Evolutionary conservation across 1,284 basidiomycete genomes (phyloP).

Genomic region (Naganishia albida): DNA sequence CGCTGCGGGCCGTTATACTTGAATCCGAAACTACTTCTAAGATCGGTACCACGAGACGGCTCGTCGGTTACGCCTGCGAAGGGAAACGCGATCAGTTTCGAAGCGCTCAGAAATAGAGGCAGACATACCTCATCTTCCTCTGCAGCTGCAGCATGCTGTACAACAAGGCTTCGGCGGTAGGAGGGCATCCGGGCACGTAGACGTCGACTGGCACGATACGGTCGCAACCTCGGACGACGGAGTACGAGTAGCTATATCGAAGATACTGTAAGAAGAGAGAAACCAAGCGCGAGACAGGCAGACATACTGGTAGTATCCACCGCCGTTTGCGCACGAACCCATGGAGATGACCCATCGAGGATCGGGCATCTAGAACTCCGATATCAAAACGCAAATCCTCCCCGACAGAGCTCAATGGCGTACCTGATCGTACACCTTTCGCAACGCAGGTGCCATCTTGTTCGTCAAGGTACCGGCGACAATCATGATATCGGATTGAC

Average conservation of each 20-base stretch:
- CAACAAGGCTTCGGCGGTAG: slow-evolving; percentile 81
- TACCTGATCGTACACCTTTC: slow-evolving; percentile 60
- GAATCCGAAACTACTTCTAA: slow-evolving; percentile 36
- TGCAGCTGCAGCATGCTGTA: slow-evolving; percentile 96
- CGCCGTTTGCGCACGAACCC: slow-evolving; percentile 97
- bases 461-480: slow-evolving; percentile 98
- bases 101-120: not conserved
- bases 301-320: slow-evolving; percentile 35
- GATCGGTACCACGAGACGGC: slow-evolving; percentile 78
- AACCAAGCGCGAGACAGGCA: not conserved
- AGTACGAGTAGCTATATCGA: slow-evolving; percentile 71
- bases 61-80: slow-evolving; percentile 72
- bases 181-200: slow-evolving; percentile 54
- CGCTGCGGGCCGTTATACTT: not conserved
- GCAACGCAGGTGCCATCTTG: slow-evolving; percentile 98
- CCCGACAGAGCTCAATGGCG: slow-evolving; percentile 10
- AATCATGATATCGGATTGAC: slow-evolving; percentile 99
- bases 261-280: not conserved
- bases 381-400: not conserved
- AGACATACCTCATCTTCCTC: slow-evolving; percentile 73
- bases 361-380: slow-evolving; percentile 85
- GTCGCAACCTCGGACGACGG: slow-evolving; percentile 98
- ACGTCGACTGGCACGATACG: slow-evolving; percentile 75
- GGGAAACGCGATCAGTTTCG: not conserved
- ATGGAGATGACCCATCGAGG: slow-evolving; percentile 95